Evolutionary conservation across 73 alveolate genomes (phyloP).

Genomic region (Paramecium caudatum): DNA sequence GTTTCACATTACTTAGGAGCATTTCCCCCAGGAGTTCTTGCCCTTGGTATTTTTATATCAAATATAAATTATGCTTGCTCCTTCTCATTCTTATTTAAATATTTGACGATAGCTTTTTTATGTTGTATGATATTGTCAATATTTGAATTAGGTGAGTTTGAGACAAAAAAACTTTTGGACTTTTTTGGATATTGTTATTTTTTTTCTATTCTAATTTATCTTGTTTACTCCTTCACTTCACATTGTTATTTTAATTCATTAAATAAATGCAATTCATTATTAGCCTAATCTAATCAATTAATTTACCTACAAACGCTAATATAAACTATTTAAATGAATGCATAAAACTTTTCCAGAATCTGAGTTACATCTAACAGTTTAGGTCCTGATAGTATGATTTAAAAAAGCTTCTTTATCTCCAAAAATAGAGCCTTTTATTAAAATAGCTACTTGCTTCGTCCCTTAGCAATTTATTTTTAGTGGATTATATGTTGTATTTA

Average conservation of each 20-base stretch:
- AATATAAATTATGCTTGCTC: not conserved
- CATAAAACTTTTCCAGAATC: conserved; percentile 24
- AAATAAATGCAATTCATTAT: conserved; percentile 18
- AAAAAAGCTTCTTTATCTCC: conserved; percentile 40
- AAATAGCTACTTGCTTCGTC: conserved; percentile 21
- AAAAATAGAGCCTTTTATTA: conserved; percentile 10
- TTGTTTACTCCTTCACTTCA: conserved; percentile 46
- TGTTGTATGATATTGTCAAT: not conserved
- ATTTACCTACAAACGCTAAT: conserved; percentile 4
- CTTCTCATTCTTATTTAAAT: not conserved
- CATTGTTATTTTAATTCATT: conserved; percentile 19
- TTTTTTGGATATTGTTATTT: not conserved
- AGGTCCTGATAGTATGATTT: not conserved
- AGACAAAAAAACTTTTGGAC: not conserved
- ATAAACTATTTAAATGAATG: not conserved
- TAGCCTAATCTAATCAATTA: not conserved
- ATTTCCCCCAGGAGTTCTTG: conserved; percentile 5
- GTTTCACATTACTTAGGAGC: not conserved
- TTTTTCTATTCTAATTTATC: not conserved
- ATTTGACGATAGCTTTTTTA: not conserved
- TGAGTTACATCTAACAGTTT: conserved; percentile 27
- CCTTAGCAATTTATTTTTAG: not conserved
- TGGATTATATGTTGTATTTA: not conserved
- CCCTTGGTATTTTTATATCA: not conserved
- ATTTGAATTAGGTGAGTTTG: not conserved